phyloP scores from a whole-genome alignment of 305 asterid genomes.

The Ruellia speciosa region DNA sequence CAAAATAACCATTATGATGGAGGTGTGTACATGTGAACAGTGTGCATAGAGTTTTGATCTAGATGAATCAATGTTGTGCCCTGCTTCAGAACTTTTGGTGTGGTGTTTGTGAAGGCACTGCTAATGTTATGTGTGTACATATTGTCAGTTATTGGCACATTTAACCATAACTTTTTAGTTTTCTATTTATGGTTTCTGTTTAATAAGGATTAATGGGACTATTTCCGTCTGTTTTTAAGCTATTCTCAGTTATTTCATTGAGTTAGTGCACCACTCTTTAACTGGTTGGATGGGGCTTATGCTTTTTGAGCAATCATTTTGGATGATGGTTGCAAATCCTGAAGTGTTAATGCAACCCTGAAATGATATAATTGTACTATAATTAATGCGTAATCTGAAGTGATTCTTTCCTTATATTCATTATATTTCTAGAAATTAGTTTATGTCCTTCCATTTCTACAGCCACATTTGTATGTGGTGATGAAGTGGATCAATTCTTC shows the following conservation, averaged over 20 bases:
- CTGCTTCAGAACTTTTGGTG: background rate
- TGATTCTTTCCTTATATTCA: no score
- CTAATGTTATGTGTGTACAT: background rate
- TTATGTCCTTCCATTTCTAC: no score
- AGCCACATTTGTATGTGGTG: no score
- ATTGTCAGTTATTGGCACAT: slow-evolving; percentile 4
- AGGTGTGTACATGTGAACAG: slow-evolving; percentile 28
- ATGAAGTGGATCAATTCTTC: background rate
- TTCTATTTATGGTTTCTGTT: background rate
- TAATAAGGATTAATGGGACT: no score
- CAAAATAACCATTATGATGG: slow-evolving; percentile 40
- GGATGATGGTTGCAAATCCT: background rate
- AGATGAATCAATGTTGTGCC: background rate
- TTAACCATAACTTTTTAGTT: background rate
- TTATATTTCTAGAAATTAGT: no score
- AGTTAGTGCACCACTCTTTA: slow-evolving; percentile 7
- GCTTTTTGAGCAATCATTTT: slow-evolving; percentile 9
- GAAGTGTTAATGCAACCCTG: background rate
- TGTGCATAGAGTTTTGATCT: slow-evolving; percentile 6
- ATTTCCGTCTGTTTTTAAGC: background rate
- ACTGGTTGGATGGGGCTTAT: slow-evolving; percentile 8
- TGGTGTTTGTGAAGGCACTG: background rate
- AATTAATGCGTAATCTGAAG: no score
- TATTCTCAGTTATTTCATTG: background rate
- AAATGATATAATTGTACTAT: no score